Evolutionary conservation across 1,284 basidiomycete species (phyloP), one percentile per base, ranked within the genome.

Genomic region (Moniliophthora roreri): DNA sequence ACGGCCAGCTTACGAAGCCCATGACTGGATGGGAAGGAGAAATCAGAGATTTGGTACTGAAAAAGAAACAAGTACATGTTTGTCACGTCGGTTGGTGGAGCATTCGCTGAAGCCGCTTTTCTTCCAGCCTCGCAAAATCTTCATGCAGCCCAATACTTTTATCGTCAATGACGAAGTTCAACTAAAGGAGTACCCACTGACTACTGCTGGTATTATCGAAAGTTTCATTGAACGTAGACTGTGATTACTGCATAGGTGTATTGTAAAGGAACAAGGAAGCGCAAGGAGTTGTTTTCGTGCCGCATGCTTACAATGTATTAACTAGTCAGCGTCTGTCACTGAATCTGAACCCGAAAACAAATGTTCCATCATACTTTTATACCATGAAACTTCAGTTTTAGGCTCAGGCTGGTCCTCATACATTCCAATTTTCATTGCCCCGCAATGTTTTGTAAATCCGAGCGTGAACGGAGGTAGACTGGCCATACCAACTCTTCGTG

Each of bases 61-160:
- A 73, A 66, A 93, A 92, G 76, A 92, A 91, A 71, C 78, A 80
- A 73, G 88, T 86, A 58, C n/a, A 81, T 70, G 15, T 16, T 20
- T 41, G 24, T 21, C 49, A 24, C 54, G n/a, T 39, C 53, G 18
- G 50, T 40, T 36, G 32, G 28, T 4, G 1, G 26, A 4, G 15
- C 15, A n/a, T 40, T 26, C 50, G 49, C 35, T 56, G 28, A 51
- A 3, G 21, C 37, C 37, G 44, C 40, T 49, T n/a, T 37, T 11
- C 55, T 37, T 55, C 53, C 56, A 90, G 82, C 87, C 91, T 13
- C 80, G 91, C 50, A 93, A 91, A 67, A 79, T 91, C 32, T 89
- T 93, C 68, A 84, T 90, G 21, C 85, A 93, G 66, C 87, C 89
- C 6, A 92, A 88, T 63, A 91, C 89, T 8, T 73, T 85, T 60